Evolutionary conservation across 2,329 filamentous ascomycete species (phyloP).

Genomic region (Podosphaera leucotricha): DNA sequence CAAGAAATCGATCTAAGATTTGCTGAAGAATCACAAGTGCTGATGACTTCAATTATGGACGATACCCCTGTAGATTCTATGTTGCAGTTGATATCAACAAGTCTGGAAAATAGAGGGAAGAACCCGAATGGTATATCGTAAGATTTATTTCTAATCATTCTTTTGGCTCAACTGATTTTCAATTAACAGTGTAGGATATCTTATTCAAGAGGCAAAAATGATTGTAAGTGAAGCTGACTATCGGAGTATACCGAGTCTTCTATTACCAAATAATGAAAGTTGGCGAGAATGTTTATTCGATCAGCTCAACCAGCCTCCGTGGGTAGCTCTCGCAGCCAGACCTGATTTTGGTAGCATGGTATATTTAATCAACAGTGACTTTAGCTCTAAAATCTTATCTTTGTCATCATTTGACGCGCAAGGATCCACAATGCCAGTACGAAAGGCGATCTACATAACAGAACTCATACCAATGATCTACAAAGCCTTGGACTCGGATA

Average conservation of each 20-base stretch:
- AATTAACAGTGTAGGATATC: neutral
- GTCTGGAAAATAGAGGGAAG: neutral
- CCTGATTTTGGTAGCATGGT: neutral
- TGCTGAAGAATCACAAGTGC: neutral
- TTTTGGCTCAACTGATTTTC: neutral
- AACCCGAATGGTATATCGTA: neutral
- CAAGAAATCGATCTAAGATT: neutral
- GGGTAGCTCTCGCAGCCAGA: neutral
- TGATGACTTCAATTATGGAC: neutral
- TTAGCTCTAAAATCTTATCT: neutral
- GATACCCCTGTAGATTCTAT: neutral
- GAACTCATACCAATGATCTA: slow-evolving; percentile 25
- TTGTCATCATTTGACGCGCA: neutral
- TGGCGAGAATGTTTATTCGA: neutral
- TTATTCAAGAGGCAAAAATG: neutral
- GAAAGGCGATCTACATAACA: slow-evolving; percentile 50
- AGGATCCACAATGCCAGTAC: slow-evolving; percentile 47
- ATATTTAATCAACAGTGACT: neutral
- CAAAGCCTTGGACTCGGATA: slow-evolving; percentile 18
- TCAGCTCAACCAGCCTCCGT: neutral
- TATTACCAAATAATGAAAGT: neutral
- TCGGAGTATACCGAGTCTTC: neutral
- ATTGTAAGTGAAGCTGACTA: neutral
- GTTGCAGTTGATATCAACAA: neutral
- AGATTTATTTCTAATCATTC: neutral